phyloP scores from a whole-genome alignment of 2,329 filamentous ascomycete genomes.

The Colletotrichum chrysophilum region DNA sequence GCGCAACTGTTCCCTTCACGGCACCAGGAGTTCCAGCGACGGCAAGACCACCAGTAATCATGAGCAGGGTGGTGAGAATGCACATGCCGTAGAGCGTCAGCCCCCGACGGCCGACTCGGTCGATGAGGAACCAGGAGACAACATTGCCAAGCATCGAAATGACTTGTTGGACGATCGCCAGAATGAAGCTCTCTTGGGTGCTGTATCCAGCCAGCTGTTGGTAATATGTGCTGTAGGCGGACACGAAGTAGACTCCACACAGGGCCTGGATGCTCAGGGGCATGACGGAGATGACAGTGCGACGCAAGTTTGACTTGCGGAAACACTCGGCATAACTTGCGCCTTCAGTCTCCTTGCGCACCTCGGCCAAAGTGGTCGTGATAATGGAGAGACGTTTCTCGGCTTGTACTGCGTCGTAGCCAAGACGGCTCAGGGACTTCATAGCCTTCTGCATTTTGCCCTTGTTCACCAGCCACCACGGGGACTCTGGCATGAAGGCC shows the following conservation, averaged over 20 bases:
- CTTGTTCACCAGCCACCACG: slow-evolving; percentile 43
- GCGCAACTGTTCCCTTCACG: slow-evolving; percentile 32
- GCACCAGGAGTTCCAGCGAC: slow-evolving; percentile 5
- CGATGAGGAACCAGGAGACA: slow-evolving; percentile 35
- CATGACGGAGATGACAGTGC: slow-evolving; percentile 43
- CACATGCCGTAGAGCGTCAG: slow-evolving; percentile 37
- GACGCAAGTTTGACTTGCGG: slow-evolving; percentile 40
- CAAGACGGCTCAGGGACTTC: slow-evolving; percentile 32
- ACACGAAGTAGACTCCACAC: slow-evolving; percentile 38
- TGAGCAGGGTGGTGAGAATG: slow-evolving; percentile 30
- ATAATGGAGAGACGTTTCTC: slow-evolving; percentile 33
- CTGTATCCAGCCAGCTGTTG: slow-evolving; percentile 45
- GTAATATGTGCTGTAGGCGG: slow-evolving; percentile 45
- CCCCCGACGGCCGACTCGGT: slow-evolving; percentile 32
- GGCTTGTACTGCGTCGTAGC: slow-evolving; percentile 29
- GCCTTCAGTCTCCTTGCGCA: slow-evolving; percentile 39
- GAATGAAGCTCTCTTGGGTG: slow-evolving; percentile 35
- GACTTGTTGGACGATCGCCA: slow-evolving; percentile 36
- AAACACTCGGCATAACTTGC: slow-evolving; percentile 45
- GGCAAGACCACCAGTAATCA: slow-evolving; percentile 34
- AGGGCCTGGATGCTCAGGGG: slow-evolving; percentile 40
- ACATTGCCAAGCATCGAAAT: slow-evolving; percentile 33
- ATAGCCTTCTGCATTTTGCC: slow-evolving; percentile 24
- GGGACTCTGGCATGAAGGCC: slow-evolving; percentile 43
- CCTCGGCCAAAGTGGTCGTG: slow-evolving; percentile 35